A percentile compares a stretch with the other conserved stretches of the same genome.
Evolutionary conservation across 805 yeast species (phyloP).

Genomic region (Babjeviella inositovora): DNA sequence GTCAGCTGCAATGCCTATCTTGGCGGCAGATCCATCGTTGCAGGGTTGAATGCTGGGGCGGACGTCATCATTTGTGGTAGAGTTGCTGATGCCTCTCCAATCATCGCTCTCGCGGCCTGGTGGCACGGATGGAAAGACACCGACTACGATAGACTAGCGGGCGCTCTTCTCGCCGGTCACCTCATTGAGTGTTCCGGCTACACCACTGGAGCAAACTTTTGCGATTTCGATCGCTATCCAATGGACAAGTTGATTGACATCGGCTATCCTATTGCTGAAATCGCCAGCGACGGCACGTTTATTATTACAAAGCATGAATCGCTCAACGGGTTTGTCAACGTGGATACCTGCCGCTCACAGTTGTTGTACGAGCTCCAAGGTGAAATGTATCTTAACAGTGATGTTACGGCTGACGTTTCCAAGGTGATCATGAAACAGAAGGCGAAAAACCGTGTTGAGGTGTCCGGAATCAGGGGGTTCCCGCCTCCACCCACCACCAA

Average conservation of each 20-base stretch:
- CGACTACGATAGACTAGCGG: conserved; percentile 6
- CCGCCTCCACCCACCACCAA: conserved; percentile 7
- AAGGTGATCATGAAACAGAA: conserved; percentile 3
- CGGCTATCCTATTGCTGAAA: conserved; percentile 7
- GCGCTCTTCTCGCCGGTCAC: conserved; percentile 8
- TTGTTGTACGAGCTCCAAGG: conserved; percentile 9
- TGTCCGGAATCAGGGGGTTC: conserved; percentile 4
- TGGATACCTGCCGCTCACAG: conserved; percentile 5
- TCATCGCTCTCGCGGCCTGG: conserved; percentile 7
- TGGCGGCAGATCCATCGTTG: conserved; percentile 6
- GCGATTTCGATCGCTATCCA: conserved; percentile 5
- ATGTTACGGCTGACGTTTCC: conserved; percentile 6
- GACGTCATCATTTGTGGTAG: conserved; percentile 7
- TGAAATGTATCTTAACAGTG: conserved; percentile 6
- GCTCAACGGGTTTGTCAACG: conserved; percentile 5
- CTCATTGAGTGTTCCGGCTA: conserved; percentile 7
- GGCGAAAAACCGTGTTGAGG: conserved; percentile 4
- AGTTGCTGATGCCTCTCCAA: conserved; percentile 7
- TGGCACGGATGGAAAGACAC: conserved; percentile 6
- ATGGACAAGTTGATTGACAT: conserved; percentile 4
- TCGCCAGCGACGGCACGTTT: conserved; percentile 5
- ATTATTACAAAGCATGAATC: conserved; percentile 7
- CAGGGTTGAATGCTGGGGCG: conserved; percentile 6
- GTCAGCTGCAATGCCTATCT: conserved; percentile 5
- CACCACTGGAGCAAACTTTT: conserved; percentile 7